Base-by-base conservation (phyloP, 352 stramenopile species). In the Phytophthora cactorum region DNA sequence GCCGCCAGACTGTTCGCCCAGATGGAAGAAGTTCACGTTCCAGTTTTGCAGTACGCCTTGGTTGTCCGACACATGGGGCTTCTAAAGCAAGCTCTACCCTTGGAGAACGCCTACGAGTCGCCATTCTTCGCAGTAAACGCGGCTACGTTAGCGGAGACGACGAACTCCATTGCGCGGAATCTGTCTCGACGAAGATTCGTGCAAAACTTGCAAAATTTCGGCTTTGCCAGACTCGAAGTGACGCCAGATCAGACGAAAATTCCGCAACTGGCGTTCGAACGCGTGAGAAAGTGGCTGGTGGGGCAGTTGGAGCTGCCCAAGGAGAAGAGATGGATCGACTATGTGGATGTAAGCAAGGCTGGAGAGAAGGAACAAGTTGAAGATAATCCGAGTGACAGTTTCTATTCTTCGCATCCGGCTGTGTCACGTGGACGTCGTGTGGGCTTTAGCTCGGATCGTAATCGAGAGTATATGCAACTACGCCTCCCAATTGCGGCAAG, bases 391-490 rank as follows among this genome's bases (percentile, higher is more conserved):
- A 59, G 38, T 57, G 73, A 77, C 39, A 65, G 45, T 44, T 65
- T 74, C 14, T 60, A 66, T 8, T 39, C 47, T 36, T 72, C 64
- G 11, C 72, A 90, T 50, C 73, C 84, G 1, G 63, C 73, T 3
- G 79, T 92, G 14, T 93, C 85, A 1, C 75, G 79, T 55, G 87
- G 87, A 28, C 75, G 88, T 1, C 90, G 82, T 57, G 86, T 95
- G 22, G 88, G 88, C 29, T 95, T 93, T 49, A 89, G 75, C 27
- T 57, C 63, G 5, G 88, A 95, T 52, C 79, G 74, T 9, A 93
- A 90, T 59, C 82, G 86, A 52, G 84, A 95, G 55, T 95, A 93
- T 65, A 57, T 95, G 62, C 88, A 95, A 49, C 58, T 95, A 31
- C 84, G 88, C 0, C 75, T 82, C 0, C 85, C 86, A 17, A 78